phyloP scores from a whole-genome alignment of 2,329 filamentous ascomycete genomes.

The Cladobotryum protrusum region DNA sequence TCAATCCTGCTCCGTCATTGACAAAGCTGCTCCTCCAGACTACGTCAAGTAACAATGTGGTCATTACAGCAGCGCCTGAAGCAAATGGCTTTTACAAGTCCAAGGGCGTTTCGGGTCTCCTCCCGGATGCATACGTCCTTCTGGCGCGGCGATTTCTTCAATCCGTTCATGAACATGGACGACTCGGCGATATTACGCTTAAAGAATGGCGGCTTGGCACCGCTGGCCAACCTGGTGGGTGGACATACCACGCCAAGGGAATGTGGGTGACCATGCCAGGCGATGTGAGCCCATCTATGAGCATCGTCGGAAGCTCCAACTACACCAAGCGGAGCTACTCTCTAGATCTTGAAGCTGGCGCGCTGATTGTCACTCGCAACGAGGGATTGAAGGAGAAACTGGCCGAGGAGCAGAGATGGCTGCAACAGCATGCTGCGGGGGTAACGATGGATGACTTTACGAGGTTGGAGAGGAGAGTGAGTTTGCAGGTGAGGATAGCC shows the following conservation, averaged over 20 bases:
- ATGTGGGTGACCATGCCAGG: slow-evolving; percentile 76
- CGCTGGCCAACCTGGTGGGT: slow-evolving; percentile 73
- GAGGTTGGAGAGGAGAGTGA: slow-evolving; percentile 74
- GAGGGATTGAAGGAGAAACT: slow-evolving; percentile 63
- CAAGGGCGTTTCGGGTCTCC: slow-evolving; percentile 78
- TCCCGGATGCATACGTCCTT: slow-evolving; percentile 88
- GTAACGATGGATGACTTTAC: slow-evolving; percentile 75
- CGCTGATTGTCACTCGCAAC: slow-evolving; percentile 76
- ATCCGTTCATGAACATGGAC: slow-evolving; percentile 40
- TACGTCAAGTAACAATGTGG: slow-evolving; percentile 63
- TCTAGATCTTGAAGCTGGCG: slow-evolving; percentile 85
- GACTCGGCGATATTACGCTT: slow-evolving; percentile 57
- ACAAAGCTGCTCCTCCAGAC: slow-evolving; percentile 73
- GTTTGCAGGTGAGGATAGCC: slow-evolving; percentile 74
- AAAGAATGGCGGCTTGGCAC: slow-evolving; percentile 85
- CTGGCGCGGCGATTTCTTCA: slow-evolving; percentile 77
- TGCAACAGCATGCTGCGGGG: slow-evolving; percentile 65
- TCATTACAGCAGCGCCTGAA: slow-evolving; percentile 86
- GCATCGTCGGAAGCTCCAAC: slow-evolving; percentile 84
- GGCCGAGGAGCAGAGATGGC: slow-evolving; percentile 72
- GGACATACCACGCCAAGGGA: slow-evolving; percentile 98
- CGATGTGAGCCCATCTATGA: slow-evolving; percentile 64
- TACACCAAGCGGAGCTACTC: slow-evolving; percentile 93
- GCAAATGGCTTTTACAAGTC: slow-evolving; percentile 95
- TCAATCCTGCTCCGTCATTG: slow-evolving; percentile 86